Evolutionary conservation across 1,139 yeast genomes (phyloP).

Genomic region (Zygotorulaspora mrakii): DNA sequence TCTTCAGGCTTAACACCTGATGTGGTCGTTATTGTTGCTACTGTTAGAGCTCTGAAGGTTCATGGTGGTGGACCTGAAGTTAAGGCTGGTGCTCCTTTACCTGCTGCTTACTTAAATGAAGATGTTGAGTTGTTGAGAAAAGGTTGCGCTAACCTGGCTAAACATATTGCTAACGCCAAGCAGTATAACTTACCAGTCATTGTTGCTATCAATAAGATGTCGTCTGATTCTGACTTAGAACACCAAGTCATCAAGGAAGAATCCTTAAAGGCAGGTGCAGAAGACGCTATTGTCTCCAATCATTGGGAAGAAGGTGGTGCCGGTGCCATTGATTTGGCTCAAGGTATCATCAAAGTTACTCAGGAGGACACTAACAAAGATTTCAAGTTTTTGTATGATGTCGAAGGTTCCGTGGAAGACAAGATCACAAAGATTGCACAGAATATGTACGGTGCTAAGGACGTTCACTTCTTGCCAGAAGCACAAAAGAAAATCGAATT

Average conservation of each 20-base stretch:
- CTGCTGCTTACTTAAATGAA: slow-evolving; percentile 81
- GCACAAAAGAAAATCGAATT: slow-evolving; percentile 81
- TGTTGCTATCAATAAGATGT: slow-evolving; percentile 92
- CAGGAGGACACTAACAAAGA: slow-evolving; percentile 48
- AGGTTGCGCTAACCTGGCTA: slow-evolving; percentile 88
- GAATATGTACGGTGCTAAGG: slow-evolving; percentile 92
- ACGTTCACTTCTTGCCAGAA: slow-evolving; percentile 78
- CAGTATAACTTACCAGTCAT: slow-evolving; percentile 89
- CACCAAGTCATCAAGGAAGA: slow-evolving; percentile 80
- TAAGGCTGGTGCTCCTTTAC: slow-evolving; percentile 89
- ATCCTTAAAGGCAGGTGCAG: slow-evolving; percentile 90
- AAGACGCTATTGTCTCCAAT: slow-evolving; percentile 87
- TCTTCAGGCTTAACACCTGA: slow-evolving; percentile 89
- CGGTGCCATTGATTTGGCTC: slow-evolving; percentile 86
- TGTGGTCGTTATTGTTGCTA: slow-evolving; percentile 91
- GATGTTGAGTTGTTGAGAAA: slow-evolving; percentile 75
- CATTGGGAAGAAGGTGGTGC: slow-evolving; percentile 99
- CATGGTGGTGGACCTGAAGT: slow-evolving; percentile 99
- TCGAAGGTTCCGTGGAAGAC: slow-evolving; percentile 70
- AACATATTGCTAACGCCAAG: slow-evolving; percentile 85
- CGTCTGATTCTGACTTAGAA: slow-evolving; percentile 78
- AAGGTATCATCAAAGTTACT: slow-evolving; percentile 77
- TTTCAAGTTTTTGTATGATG: slow-evolving; percentile 70
- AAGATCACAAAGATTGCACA: slow-evolving; percentile 81
- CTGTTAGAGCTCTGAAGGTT: slow-evolving; percentile 93